phyloP scores from a whole-genome alignment of 1,284 basidiomycete species.

The Paramarasmius palmivorus region DNA sequence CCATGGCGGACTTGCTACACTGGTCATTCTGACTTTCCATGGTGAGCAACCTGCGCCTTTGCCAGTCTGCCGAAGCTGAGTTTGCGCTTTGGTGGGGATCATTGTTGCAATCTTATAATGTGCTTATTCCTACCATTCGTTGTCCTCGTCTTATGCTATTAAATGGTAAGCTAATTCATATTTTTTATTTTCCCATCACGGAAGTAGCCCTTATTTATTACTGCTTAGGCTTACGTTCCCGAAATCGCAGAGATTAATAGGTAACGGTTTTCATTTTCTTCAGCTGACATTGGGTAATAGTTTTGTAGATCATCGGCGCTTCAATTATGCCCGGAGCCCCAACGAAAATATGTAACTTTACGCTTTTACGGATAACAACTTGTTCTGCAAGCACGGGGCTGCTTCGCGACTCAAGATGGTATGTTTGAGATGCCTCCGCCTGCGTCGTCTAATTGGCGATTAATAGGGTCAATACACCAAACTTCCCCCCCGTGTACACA shows the following conservation, averaged over 20 bases:
- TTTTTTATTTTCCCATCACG: no score
- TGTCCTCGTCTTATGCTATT: conserved; percentile 25
- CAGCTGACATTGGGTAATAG: background rate
- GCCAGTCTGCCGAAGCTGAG: background rate
- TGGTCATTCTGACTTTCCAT: conserved; percentile 33
- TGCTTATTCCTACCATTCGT: conserved; percentile 51
- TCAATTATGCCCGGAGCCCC: conserved; percentile 41
- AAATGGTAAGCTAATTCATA: no score
- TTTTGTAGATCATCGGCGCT: conserved; percentile 34
- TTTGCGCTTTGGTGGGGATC: conserved; percentile 31
- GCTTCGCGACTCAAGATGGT: conserved; percentile 39
- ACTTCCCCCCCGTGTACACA: conserved; percentile 60
- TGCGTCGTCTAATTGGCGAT: conserved; percentile 8
- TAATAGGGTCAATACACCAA: conserved; percentile 61
- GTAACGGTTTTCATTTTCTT: conserved; percentile 22
- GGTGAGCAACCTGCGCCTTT: conserved; percentile 5
- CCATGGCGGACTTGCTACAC: conserved; percentile 54
- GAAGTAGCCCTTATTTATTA: conserved; percentile 52
- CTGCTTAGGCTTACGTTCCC: conserved; percentile 31
- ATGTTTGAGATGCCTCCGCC: conserved; percentile 14
- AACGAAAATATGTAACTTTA: conserved; percentile 15
- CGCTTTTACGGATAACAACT: conserved; percentile 14
- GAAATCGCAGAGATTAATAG: conserved; percentile 29
- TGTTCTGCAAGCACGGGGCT: background rate
- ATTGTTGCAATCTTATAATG: conserved; percentile 49